Evolutionary conservation across 495 filamentous ascomycete genomes (phyloP).

Genomic region (Niebla homalea): DNA sequence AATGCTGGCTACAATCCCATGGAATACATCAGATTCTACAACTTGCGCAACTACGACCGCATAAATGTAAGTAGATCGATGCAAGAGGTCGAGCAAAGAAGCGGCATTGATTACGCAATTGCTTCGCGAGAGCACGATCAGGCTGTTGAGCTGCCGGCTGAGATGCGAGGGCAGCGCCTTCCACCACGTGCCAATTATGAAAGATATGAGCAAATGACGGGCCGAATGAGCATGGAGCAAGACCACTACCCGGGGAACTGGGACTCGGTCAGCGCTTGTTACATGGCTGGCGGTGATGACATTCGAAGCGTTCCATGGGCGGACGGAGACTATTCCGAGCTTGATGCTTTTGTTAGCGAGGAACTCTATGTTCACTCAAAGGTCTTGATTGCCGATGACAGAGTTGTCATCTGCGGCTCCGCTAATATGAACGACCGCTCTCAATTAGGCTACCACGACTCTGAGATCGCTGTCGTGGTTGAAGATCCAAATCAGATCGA

Average conservation of each 20-base stretch:
- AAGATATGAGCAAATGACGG: slow-evolving; percentile 42
- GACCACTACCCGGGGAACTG: slow-evolving; percentile 34
- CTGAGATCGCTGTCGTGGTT: slow-evolving; percentile 69
- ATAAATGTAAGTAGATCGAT: slow-evolving; percentile 62
- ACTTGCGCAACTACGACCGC: slow-evolving; percentile 83
- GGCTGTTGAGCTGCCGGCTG: slow-evolving; percentile 16
- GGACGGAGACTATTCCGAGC: slow-evolving; percentile 53
- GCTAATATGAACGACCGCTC: slow-evolving; percentile 94
- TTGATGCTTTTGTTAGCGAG: slow-evolving; percentile 82
- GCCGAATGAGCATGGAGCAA: slow-evolving; percentile 21
- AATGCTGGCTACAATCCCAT: slow-evolving; percentile 58
- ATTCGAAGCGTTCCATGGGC: slow-evolving; percentile 73
- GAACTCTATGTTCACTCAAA: slow-evolving; percentile 93
- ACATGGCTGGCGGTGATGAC: slow-evolving; percentile 70
- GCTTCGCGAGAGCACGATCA: slow-evolving; percentile 57
- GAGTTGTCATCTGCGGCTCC: slow-evolving; percentile 76
- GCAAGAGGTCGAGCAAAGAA: slow-evolving; percentile 46
- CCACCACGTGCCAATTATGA: slow-evolving; percentile 24
- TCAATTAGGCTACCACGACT: slow-evolving; percentile 77
- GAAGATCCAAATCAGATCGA: slow-evolving; percentile 61
- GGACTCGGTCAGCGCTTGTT: slow-evolving; percentile 69
- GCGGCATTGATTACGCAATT: slow-evolving; percentile 61
- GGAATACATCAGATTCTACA: slow-evolving; percentile 90
- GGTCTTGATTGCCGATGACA: slow-evolving; percentile 86
- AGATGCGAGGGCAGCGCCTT: neutral